Evolutionary conservation across 2,329 filamentous ascomycete genomes (phyloP), one percentile per base, ranked within the genome.

Genomic region (Exophiala lecanii-corni): DNA sequence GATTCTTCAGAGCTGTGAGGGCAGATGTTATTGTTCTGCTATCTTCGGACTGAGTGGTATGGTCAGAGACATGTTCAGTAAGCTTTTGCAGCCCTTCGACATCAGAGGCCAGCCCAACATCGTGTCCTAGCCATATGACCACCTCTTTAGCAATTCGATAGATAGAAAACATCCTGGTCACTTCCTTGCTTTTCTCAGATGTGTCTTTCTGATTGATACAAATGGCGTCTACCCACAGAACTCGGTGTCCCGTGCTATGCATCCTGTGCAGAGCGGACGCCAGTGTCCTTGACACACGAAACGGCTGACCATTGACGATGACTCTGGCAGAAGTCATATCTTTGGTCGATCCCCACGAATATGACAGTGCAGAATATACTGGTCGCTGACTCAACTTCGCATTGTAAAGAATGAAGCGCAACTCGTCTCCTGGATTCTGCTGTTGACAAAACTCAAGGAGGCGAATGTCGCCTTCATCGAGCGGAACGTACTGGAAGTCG

Each of bases 81-180:
- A 36, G 23, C 36, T 34, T 30, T 28, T 44, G 23, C 13, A 45
- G 35, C 5, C 41, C 46, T 13, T 36, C 13, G 18, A 46, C 33
- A 6, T 41, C 41, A 7, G 6, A 7, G 7, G 6, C 12, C 30
- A 18, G 34, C 7, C 30, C 39, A 18, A 44, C 45, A 15, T 50
- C 41, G 9, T 32, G n/a, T 16, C 53, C 54, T 16, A 57, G 44
- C 55, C 55, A 57, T 9, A 56, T 32, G 39, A 53, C 35, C 1
- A 55, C 55, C 41, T 43, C 44, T 10, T 18, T 33, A 9, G 53
- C 54, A 18, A 41, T 51, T 2, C 49, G 37, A 28, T 51, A 51
- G n/a, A 51, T 51, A 3, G 44, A 36, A 26, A 45, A 45, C 49
- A 51, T 49, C n/a, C 41, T 36, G 16, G 34, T 39, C 10, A 51